phyloP scores from a whole-genome alignment of 1,284 basidiomycete species.

The Rhodotorula sp. region DNA sequence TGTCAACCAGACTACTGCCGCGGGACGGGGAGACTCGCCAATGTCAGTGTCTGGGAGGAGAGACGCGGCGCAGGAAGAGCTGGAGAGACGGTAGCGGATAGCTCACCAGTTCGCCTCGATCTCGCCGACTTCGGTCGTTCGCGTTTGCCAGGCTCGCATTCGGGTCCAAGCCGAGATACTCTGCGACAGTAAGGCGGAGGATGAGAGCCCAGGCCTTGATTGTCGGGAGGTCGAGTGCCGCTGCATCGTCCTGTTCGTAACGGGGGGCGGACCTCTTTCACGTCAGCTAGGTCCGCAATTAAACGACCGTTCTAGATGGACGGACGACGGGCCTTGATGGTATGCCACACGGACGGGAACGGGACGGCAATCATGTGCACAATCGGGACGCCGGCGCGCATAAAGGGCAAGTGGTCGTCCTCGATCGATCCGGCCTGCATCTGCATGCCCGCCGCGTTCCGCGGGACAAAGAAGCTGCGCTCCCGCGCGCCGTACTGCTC shows the following conservation, averaged over 20 bases:
- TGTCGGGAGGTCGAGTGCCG: slow-evolving; percentile 78
- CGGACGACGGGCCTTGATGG: slow-evolving; percentile 58
- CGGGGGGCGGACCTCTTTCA: background rate
- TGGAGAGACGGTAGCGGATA: background rate
- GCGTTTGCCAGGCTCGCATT: background rate
- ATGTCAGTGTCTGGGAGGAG: background rate
- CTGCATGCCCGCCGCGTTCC: slow-evolving; percentile 9
- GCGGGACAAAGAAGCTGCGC: slow-evolving; percentile 41
- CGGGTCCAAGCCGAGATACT: slow-evolving; percentile 72
- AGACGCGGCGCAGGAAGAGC: background rate
- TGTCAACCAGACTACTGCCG: background rate
- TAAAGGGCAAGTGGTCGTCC: slow-evolving; percentile 94
- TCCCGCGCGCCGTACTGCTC: slow-evolving; percentile 15
- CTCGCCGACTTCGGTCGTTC: slow-evolving; percentile 5
- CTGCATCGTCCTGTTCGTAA: slow-evolving; percentile 71
- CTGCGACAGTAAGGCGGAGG: slow-evolving; percentile 79
- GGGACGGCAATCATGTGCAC: slow-evolving; percentile 87
- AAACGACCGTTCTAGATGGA: no score
- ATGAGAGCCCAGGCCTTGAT: slow-evolving; percentile 87
- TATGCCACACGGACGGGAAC: slow-evolving; percentile 93
- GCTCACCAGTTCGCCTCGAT: slow-evolving; percentile 13
- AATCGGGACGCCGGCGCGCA: slow-evolving; percentile 76
- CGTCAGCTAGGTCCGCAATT: background rate
- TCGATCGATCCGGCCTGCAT: slow-evolving; percentile 57
- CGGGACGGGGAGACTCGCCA: background rate